Evolutionary conservation across 108 stramenopile species (phyloP), one percentile per base, ranked within the genome.

Genomic region (Fragilaria crotonensis): DNA sequence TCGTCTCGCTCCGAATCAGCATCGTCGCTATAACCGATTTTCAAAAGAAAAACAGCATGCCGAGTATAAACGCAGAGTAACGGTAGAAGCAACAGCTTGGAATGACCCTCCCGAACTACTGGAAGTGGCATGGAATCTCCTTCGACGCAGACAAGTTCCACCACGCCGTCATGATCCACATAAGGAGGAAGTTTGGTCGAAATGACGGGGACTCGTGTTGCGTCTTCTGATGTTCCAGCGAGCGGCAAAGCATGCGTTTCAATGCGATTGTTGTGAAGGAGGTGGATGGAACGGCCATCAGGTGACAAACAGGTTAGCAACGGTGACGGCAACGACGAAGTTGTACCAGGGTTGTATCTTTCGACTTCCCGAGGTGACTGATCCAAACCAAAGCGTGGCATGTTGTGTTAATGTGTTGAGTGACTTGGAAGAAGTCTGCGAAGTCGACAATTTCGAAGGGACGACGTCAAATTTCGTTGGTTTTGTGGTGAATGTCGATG

Each of bases 41-140:
- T 61, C 7, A 90, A 28, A 9, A 83, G 36, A 69, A 87, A 90
- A 5, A 81, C 80, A 52, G 78, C 73, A 20, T 66, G 51, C 26
- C 61, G 61, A 9, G 89, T 72, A 48, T 90, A 90, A 22, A 90
- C 28, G 65, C 89, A 90, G 28, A 90, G 71, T 55, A 62, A 72
- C 0, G 89, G 81, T 3, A 83, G 45, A 0, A 49, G 41, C n/a
- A n/a, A n/a, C n/a, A n/a, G n/a, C n/a, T n/a, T n/a, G n/a, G n/a
- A n/a, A n/a, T n/a, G n/a, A n/a, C n/a, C n/a, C n/a, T n/a, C n/a
- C n/a, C n/a, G n/a, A n/a, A n/a, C n/a, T 19, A n/a, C 36, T 33
- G 62, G 59, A 46, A 41, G 59, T 48, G 11, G 2, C 18, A 25
- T 2, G 3, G 51, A 1, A 47, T 68, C 66, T 17, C 62, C 83